Conservation (phyloP, 768 basidiomycete species). For the Auricularia auricula-judae region DNA sequence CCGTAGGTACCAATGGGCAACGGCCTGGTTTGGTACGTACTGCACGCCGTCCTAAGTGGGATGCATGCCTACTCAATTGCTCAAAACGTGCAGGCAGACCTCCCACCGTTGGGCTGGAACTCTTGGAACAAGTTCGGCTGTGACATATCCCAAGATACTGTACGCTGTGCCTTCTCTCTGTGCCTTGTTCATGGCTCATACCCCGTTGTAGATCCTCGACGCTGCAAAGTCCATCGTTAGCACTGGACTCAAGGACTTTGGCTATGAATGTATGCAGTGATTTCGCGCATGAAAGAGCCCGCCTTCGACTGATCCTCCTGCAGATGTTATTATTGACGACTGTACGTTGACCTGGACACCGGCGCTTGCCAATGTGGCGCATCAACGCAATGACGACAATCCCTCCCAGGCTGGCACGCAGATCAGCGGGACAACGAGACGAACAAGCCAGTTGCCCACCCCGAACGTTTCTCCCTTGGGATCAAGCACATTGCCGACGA, state of each 20-base stretch:
- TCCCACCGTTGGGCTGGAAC: constrained; percentile 12
- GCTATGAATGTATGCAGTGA: constrained; percentile 25
- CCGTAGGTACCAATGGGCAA: background rate
- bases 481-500: constrained; percentile 11
- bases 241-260: constrained; percentile 21
- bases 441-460: constrained; percentile 8
- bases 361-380: background rate
- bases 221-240: constrained; percentile 23
- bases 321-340: constrained; percentile 28
- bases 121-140: constrained; percentile 30
- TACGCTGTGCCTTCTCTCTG: background rate
- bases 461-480: constrained; percentile 10
- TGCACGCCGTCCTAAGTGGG: background rate
- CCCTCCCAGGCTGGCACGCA: constrained; percentile 11
- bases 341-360: constrained; percentile 11
- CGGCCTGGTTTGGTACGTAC: background rate
- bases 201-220: constrained; percentile 7
- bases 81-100: background rate
- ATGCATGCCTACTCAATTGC: background rate
- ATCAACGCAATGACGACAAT: background rate
- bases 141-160: constrained; percentile 13
- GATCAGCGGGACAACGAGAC: constrained; percentile 6
- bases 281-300: background rate
- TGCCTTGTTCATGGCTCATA: constrained; percentile 19
- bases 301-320: background rate